Evolutionary conservation across 1,139 yeast genomes (phyloP), one percentile per base, ranked within the genome.

Genomic region (Suhomyces kunorum): DNA sequence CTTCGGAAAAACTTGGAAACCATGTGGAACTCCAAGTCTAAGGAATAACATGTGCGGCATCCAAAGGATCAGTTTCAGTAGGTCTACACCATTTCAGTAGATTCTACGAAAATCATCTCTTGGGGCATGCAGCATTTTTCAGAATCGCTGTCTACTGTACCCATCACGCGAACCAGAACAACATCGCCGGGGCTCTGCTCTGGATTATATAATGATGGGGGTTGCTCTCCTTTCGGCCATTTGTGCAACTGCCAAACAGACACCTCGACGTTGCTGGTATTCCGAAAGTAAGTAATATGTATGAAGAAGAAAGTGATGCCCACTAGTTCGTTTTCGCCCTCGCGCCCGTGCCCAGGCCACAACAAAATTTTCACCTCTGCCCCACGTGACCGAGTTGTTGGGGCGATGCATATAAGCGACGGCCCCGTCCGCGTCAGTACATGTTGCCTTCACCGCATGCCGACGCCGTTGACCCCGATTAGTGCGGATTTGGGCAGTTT

Each of bases 201-300:
- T 58, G 65, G 68, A 63, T 64, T 66, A 65, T 66, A 55, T 58
- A 55, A 65, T 57, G 68, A 53, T 70, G 69, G 34, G n/a, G 41
- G 33, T 53, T 54, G 37, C 45, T 72, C 74, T 72, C 63, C 76
- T 68, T 71, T 73, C 71, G 64, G 78, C 78, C 77, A 72, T 72
- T 72, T 71, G 45, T 71, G 78, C 78, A 66, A 51, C 35, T 16
- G 63, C 74, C 66, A 64, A 70, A 71, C 54, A 54, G 67, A 54
- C 63, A 48, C 53, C 47, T 69, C 60, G 68, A 75, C 62, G 54
- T 69, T 53, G 78, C 78, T 72, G 78, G 78, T 72, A 71, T 48
- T 71, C 76, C 74, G 59, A 71, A 71, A 67, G 76, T 64, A 53
- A 58, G 55, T 58, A 58, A n/a, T 65, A 65, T 66, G 54, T 59